These are phyloP conservation scores for Mycena latifolia DNA, from an alignment of 768 basidiomycete genomes.

Conservation along the genomic window DNA sequence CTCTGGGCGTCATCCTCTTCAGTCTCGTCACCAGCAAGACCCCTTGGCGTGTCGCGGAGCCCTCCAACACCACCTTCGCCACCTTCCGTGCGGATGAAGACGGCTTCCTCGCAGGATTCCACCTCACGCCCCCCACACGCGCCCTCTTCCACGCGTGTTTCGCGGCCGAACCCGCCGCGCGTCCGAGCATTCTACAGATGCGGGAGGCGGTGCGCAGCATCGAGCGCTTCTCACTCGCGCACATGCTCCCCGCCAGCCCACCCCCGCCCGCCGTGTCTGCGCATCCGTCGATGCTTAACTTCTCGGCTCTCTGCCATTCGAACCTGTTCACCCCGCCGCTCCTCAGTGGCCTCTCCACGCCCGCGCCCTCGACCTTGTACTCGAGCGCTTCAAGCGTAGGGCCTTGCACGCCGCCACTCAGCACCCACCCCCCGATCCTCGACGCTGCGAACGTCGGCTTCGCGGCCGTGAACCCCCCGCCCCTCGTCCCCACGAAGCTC, in stretches of 20 bases:
- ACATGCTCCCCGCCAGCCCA: background rate
- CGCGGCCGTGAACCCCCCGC: constrained; percentile 5
- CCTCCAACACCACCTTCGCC: background rate
- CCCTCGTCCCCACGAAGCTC: constrained; percentile 11
- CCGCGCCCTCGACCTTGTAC: background rate
- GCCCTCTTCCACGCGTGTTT: constrained; percentile 21
- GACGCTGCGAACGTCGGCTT: constrained; percentile 9
- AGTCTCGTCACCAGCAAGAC: background rate
- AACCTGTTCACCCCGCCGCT: background rate
- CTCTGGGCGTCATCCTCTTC: constrained; percentile 2
- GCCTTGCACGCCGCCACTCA: background rate
- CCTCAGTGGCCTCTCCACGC: background rate
- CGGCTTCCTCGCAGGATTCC: background rate
- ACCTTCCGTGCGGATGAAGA: constrained; percentile 8
- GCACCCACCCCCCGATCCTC: background rate
- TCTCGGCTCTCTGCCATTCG: background rate
- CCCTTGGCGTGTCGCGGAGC: background rate
- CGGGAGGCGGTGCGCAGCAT: background rate
- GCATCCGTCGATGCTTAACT: background rate
- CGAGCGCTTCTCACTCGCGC: constrained; percentile 1
- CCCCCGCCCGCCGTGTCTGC: background rate
- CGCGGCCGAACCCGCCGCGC: background rate
- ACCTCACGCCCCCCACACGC: constrained; percentile 11
- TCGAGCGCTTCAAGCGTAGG: background rate
- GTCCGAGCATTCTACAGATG: constrained; percentile 6